phyloP scores from a whole-genome alignment of 169 alveolate genomes.

The Cystoisospora suis region DNA sequence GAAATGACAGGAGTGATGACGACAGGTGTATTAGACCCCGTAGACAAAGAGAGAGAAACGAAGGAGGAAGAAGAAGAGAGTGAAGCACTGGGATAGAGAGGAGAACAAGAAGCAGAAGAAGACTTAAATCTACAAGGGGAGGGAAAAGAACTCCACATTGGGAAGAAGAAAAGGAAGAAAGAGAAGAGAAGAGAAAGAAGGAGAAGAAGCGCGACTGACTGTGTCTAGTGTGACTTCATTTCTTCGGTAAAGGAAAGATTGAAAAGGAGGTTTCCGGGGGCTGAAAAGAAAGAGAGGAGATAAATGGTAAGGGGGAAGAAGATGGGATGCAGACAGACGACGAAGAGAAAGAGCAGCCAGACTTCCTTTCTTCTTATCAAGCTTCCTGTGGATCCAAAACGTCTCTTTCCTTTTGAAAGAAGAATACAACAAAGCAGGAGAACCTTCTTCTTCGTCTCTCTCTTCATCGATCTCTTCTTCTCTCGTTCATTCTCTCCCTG shows the following conservation, averaged over 20 bases:
- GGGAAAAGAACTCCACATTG: background rate
- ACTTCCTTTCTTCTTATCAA: too few species aligned
- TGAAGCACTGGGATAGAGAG: background rate
- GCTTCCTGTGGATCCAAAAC: too few species aligned
- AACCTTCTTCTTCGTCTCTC: too few species aligned
- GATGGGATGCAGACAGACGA: background rate
- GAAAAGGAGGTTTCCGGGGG: background rate
- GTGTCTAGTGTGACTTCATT: background rate
- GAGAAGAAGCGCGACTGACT: background rate
- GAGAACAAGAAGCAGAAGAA: background rate
- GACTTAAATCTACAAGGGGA: background rate
- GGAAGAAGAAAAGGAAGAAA: background rate
- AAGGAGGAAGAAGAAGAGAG: background rate
- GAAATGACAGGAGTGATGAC: background rate
- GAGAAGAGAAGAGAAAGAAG: conserved; percentile 3
- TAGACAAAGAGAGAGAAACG: background rate
- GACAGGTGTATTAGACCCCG: too few species aligned
- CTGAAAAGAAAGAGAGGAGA: background rate
- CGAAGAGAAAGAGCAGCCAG: background rate
- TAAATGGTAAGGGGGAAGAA: background rate
- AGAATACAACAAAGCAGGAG: too few species aligned
- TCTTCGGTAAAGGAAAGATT: background rate
- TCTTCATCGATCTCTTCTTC: too few species aligned
- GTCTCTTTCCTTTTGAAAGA: too few species aligned
- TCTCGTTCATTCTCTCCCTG: too few species aligned